Base-by-base conservation (phyloP, 768 basidiomycete species). In the Rossbeevera mucosa region DNA sequence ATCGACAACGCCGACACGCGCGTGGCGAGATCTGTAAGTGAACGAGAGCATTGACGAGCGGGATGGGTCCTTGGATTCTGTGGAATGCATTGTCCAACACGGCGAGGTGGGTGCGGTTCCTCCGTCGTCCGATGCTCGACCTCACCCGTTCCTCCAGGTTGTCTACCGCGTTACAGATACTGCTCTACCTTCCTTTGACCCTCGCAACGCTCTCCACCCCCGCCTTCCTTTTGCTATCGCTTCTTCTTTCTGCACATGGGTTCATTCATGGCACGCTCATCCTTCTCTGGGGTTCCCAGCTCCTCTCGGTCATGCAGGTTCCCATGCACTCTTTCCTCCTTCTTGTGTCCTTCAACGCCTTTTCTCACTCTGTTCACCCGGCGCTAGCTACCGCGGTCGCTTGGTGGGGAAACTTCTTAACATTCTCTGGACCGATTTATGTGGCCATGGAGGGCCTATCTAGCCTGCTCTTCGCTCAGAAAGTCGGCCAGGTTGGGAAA, bases 271-370 rank as follows among this genome's bases (percentile, higher is more conserved):
- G 90, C 51, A 88, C 88, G 2, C 75, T 91, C 61, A 74, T 81
- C 53, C 76, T 88, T 38, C 59, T 89, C 52, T 88, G 82, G 81
- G 81, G 82, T 51, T 88, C 87, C 12, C 74, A 81, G 43, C 78
- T 81, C 13, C 76, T 92, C 47, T 83, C 88, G 13, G 76, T 93
- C 53, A 74, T 91, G 51, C 91, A 93, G 71, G 80, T 92, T 28
- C 91, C 91, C 8, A 83, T 91, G 75, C 90, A 92, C 66, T 84
- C 90, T 0, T 89, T 92, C 70, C 78, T 93, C 29, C 82, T 93
- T 40, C 83, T 93, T 45, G 80, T 92, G 52, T 88, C 82, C 66
- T 93, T 93, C 79, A 93, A 93, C 65, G 77, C 83, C 31, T 91
- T 91, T 69, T 81, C 88, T 2, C 76, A 83, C 20, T 72, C 81